Conservation (phyloP, 2,329 filamentous ascomycete species). For the Colletotrichum neosansevieriae region DNA sequence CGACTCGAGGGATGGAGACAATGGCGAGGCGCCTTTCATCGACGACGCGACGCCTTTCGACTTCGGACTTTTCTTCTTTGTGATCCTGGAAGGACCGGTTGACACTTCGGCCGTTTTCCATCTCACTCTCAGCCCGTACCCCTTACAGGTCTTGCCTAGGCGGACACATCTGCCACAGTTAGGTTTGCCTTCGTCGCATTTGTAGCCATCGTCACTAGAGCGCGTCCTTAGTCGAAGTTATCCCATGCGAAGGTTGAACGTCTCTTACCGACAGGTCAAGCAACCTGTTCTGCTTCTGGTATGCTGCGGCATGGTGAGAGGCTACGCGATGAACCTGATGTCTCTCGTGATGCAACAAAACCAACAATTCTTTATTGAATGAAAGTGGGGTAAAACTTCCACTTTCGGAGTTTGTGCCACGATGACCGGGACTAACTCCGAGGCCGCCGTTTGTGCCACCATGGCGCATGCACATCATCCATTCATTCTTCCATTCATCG, state of each 20-base stretch:
- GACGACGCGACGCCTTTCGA: neutral
- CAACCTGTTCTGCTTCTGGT: constrained; percentile 34
- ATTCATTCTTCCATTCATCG: too few species aligned
- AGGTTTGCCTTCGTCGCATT: constrained; percentile 49
- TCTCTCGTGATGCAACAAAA: neutral
- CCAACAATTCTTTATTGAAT: constrained; percentile 4
- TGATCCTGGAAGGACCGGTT: neutral
- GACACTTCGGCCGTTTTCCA: constrained; percentile 43
- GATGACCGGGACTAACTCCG: neutral
- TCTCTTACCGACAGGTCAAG: constrained; percentile 25
- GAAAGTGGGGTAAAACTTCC: neutral
- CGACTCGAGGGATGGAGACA: neutral
- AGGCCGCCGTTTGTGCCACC: too few species aligned
- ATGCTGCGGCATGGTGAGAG: constrained; percentile 19
- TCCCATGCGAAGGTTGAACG: accelerated
- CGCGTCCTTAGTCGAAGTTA: accelerated
- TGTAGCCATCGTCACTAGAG: constrained; percentile 49
- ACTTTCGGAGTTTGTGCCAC: neutral
- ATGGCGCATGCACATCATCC: too few species aligned
- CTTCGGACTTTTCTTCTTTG: constrained; percentile 1
- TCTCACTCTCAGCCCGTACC: constrained; percentile 47
- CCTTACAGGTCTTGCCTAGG: constrained; percentile 48
- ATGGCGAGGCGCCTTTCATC: neutral
- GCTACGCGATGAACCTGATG: neutral
- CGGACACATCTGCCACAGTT: constrained; percentile 47